Evolutionary conservation across 306 rosid species (phyloP).

Genomic region (Inga oerstediana): DNA sequence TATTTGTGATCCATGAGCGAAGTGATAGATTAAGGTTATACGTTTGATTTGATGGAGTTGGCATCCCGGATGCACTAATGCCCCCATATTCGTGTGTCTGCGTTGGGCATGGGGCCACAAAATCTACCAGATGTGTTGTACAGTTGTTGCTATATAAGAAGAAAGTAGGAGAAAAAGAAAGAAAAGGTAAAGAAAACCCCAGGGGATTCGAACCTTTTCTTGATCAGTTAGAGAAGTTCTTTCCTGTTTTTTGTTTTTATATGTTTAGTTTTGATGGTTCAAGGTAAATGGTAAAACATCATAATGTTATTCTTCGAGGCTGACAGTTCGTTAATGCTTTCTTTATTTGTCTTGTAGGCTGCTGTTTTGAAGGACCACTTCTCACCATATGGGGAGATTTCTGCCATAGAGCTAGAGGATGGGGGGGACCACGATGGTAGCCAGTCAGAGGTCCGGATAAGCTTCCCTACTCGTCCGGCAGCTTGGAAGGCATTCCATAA

Average conservation of each 20-base stretch:
- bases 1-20: neutral
- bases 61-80: neutral
- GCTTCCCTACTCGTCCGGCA: conserved; percentile 64
- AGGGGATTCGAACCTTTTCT: neutral
- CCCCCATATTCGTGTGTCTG: neutral
- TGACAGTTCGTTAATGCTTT: neutral
- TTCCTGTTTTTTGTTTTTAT: neutral
- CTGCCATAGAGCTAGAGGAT: conserved; percentile 60
- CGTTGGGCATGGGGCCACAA: neutral
- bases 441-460: conserved; percentile 54
- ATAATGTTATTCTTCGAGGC: neutral
- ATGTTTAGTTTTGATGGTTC: neutral
- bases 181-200: neutral
- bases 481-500: conserved; percentile 74
- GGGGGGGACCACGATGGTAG: conserved; percentile 38
- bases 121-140: neutral
- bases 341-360: conserved; percentile 52
- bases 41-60: neutral
- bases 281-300: neutral
- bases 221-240: neutral
- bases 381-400: conserved; percentile 66
- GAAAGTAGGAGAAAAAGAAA: neutral
- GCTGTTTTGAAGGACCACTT: conserved; percentile 78
- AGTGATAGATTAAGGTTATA: neutral
- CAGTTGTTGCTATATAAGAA: neutral